Percentiles rank a stretch among this genome's conserved stretches.
phyloP scores from a whole-genome alignment of 208 protist genomes.

The Wallacemonas sp. region DNA sequence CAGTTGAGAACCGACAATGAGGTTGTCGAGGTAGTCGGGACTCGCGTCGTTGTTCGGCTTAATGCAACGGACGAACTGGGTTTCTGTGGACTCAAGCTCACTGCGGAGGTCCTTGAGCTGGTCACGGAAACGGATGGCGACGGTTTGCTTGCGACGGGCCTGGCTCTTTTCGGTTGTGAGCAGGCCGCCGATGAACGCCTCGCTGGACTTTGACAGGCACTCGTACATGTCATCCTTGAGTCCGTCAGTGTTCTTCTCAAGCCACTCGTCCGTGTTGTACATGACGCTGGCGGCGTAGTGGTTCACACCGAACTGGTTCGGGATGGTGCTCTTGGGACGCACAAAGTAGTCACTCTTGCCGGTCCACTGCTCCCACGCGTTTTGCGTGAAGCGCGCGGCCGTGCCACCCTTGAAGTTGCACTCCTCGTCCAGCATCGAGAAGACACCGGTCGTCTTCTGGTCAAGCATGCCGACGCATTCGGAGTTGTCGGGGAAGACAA shows the following conservation, averaged over 20 bases:
- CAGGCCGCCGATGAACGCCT: slow-evolving; percentile 64
- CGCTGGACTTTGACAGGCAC: slow-evolving; percentile 36
- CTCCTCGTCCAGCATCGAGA: slow-evolving; percentile 91
- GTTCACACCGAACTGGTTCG: slow-evolving; percentile 86
- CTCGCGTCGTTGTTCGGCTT: slow-evolving; percentile 88
- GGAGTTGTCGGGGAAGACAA: slow-evolving; percentile 87
- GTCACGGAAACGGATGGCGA: slow-evolving; percentile 77
- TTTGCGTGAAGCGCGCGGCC: slow-evolving; percentile 66
- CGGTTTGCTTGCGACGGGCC: slow-evolving; percentile 69
- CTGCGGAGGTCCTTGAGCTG: slow-evolving; percentile 72
- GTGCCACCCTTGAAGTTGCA: slow-evolving; percentile 81
- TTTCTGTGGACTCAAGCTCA: slow-evolving; percentile 84
- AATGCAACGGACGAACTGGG: slow-evolving; percentile 94
- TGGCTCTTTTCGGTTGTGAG: slow-evolving; percentile 37
- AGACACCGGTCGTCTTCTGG: slow-evolving; percentile 69
- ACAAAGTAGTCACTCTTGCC: slow-evolving; percentile 73
- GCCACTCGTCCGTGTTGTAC: slow-evolving; percentile 87
- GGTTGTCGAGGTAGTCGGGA: slow-evolving; percentile 63
- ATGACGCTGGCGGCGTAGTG: slow-evolving; percentile 91
- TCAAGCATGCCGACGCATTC: slow-evolving; percentile 89
- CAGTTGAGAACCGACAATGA: slow-evolving; percentile 83
- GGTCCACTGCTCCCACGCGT: slow-evolving; percentile 65
- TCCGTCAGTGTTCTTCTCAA: slow-evolving; percentile 91
- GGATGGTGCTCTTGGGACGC: slow-evolving; percentile 77
- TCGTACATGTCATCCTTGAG: slow-evolving; percentile 84